These are phyloP conservation scores for Lablab purpureus DNA, from an alignment of 306 rosid species.

Conservation along the genomic window DNA sequence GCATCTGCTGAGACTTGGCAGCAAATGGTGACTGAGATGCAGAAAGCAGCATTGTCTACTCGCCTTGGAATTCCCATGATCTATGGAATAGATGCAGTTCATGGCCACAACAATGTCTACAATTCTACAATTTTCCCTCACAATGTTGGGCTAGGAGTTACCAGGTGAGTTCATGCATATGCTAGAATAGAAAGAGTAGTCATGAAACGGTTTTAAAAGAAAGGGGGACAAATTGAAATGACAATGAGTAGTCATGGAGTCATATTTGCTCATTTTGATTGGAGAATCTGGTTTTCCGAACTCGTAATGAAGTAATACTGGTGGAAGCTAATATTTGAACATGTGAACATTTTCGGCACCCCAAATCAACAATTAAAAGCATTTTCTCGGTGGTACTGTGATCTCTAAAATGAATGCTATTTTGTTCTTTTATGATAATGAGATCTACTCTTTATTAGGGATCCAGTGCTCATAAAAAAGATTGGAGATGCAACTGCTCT, in stretches of 20 bases:
- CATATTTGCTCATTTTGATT: background rate
- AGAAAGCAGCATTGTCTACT: slow-evolving; percentile 74
- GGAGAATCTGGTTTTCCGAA: slow-evolving; percentile 15
- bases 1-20: slow-evolving; percentile 84
- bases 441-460: slow-evolving; percentile 57
- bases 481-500: slow-evolving; percentile 98
- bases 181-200: background rate
- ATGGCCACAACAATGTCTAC: slow-evolving; percentile 92
- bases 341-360: background rate
- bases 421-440: slow-evolving; percentile 4
- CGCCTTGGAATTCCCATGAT: slow-evolving; percentile 97
- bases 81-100: slow-evolving; percentile 97
- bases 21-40: slow-evolving; percentile 82
- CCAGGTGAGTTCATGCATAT: slow-evolving; percentile 69
- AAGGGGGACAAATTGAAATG: background rate
- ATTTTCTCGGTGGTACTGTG: background rate
- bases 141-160: slow-evolving; percentile 93
- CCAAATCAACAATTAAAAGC: background rate
- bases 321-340: slow-evolving; percentile 1
- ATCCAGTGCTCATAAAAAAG: slow-evolving; percentile 80
- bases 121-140: slow-evolving; percentile 91
- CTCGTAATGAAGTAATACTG: background rate
- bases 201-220: slow-evolving; percentile 13
- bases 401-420: background rate
- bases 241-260: background rate